These are phyloP conservation scores for Venturia pyrina DNA, from an alignment of 2,329 filamentous ascomycete genomes.

Conservation along the genomic window DNA sequence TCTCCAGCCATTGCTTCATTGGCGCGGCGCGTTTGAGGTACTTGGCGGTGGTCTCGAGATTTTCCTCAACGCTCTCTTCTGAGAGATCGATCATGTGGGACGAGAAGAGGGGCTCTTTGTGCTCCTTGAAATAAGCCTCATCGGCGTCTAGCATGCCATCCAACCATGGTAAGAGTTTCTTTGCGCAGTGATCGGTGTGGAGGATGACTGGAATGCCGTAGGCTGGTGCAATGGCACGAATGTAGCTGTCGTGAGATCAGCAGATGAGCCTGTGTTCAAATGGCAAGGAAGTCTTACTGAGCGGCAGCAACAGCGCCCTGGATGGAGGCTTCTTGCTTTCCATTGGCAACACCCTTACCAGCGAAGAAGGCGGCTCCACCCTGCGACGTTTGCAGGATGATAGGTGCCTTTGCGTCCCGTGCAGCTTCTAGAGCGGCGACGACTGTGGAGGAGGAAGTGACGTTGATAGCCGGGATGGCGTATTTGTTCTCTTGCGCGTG, in stretches of 20 bases:
- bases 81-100: constrained; percentile 95
- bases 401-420: constrained; percentile 78
- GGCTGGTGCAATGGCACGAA: constrained; percentile 51
- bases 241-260: constrained; percentile 9
- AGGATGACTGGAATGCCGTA: constrained; percentile 53
- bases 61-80: constrained; percentile 79
- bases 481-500: constrained; percentile 82
- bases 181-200: constrained; percentile 97
- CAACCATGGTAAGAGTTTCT: constrained; percentile 92
- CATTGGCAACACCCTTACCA: constrained; percentile 72
- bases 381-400: constrained; percentile 89
- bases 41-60: constrained; percentile 82
- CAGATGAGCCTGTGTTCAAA: constrained; percentile 24
- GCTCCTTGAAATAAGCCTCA: constrained; percentile 87
- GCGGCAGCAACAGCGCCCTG: constrained; percentile 80
- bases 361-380: constrained; percentile 90
- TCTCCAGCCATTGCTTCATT: constrained; percentile 99
- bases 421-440: constrained; percentile 90
- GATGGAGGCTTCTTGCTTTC: constrained; percentile 79
- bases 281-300: constrained; percentile 84
- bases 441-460: constrained; percentile 82
- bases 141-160: constrained; percentile 83
- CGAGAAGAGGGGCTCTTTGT: constrained; percentile 87
- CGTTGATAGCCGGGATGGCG: constrained; percentile 81
- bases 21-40: constrained; percentile 91